phyloP scores from a whole-genome alignment of 2,329 filamentous ascomycete species.

The Fulvia fulva region DNA sequence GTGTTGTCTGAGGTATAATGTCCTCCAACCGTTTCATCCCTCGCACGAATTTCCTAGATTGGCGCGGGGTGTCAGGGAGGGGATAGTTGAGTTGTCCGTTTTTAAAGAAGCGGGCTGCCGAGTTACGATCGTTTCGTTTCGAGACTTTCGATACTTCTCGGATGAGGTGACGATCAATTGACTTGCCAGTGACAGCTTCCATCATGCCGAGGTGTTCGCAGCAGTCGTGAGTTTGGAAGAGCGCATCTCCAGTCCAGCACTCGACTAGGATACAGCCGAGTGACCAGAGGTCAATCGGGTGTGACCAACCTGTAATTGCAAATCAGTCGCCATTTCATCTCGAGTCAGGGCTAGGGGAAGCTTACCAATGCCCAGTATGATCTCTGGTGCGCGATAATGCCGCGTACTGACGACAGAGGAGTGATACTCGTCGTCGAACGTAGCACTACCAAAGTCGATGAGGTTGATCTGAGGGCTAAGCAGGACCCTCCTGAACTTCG shows the following conservation, averaged over 20 bases:
- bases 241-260: constrained; percentile 64
- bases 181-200: constrained; percentile 44
- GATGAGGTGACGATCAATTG: constrained; percentile 32
- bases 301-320: constrained; percentile 52
- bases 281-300: constrained; percentile 66
- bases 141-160: constrained; percentile 29
- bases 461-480: constrained; percentile 63
- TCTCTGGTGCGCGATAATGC: constrained; percentile 64
- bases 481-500: constrained; percentile 59
- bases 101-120: constrained; percentile 30
- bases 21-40: constrained; percentile 62
- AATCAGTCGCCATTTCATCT: neutral
- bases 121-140: constrained; percentile 30
- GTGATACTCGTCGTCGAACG: constrained; percentile 66
- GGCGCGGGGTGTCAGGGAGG: constrained; percentile 58
- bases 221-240: constrained; percentile 67
- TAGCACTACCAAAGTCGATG: constrained; percentile 65
- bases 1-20: constrained; percentile 54
- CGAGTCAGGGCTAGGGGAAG: neutral
- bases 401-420: constrained; percentile 64
- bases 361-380: constrained; percentile 58
- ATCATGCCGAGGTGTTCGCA: constrained; percentile 67
- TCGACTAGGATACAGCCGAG: constrained; percentile 66
- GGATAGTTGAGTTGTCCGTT: constrained; percentile 59
- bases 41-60: constrained; percentile 62